Evolutionary conservation across 441 rosid species (phyloP).

Genomic region (Syzygium syzygioides): DNA sequence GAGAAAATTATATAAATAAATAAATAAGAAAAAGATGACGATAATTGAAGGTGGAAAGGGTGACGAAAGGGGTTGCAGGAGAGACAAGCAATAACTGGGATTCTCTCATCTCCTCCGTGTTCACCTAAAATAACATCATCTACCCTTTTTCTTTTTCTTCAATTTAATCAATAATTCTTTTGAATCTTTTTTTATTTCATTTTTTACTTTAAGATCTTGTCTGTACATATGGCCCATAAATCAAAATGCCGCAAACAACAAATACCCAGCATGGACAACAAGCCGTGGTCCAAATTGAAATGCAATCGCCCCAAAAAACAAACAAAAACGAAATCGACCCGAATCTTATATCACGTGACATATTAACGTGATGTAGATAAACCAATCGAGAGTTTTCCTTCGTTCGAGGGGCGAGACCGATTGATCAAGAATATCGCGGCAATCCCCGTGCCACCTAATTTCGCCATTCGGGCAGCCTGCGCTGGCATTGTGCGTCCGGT

Average conservation of each 20-base stretch:
- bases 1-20: background rate
- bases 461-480: background rate
- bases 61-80: background rate
- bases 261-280: background rate
- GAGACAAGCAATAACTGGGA: constrained; percentile 44
- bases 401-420: background rate
- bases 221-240: background rate
- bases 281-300: background rate
- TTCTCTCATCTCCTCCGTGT: constrained; percentile 9
- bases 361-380: rapidly evolving
- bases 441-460: background rate
- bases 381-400: background rate
- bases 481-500: background rate
- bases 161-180: background rate
- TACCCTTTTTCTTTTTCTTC: background rate
- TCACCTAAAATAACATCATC: background rate
- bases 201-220: background rate
- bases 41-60: background rate
- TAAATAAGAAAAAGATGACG: background rate
- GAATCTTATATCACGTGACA: too few species aligned
- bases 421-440: background rate
- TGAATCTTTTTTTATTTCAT: background rate
- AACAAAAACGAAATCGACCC: too few species aligned
- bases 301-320: background rate
- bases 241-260: background rate